phyloP scores from a whole-genome alignment of 768 basidiomycete genomes.

The Kockovaella imperatae region DNA sequence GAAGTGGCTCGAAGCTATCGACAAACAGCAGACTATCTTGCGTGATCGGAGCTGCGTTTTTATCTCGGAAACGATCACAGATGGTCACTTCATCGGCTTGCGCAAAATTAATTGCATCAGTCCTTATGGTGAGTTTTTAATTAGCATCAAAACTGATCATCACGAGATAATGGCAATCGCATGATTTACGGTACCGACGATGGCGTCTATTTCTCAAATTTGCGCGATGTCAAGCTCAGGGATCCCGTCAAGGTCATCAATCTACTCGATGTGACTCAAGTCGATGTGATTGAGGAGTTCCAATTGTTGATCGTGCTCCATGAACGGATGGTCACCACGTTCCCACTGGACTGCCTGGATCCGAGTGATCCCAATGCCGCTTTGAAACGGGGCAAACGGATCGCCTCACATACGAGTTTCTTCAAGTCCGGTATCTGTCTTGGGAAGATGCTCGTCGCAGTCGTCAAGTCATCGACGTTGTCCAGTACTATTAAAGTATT shows the following conservation, averaged over 20 bases:
- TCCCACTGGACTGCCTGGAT: constrained; percentile 86
- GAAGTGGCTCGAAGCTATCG: constrained; percentile 90
- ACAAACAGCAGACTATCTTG: constrained; percentile 78
- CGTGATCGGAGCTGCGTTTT: constrained; percentile 78
- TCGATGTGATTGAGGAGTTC: constrained; percentile 93
- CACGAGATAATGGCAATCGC: constrained; percentile 66
- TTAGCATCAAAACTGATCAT: not conserved
- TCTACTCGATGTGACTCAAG: constrained; percentile 80
- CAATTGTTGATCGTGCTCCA: constrained; percentile 96
- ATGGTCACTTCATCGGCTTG: constrained; percentile 74
- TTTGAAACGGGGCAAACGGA: constrained; percentile 84
- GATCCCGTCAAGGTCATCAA: constrained; percentile 79
- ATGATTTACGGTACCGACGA: constrained; percentile 97
- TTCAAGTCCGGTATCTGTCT: constrained; percentile 95
- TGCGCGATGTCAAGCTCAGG: constrained; percentile 65
- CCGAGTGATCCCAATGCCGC: constrained; percentile 83
- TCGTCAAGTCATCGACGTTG: constrained; percentile 89
- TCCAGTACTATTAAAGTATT: constrained; percentile 96
- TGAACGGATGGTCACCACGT: constrained; percentile 95
- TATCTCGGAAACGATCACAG: constrained; percentile 72
- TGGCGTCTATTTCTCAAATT: constrained; percentile 88
- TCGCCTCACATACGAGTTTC: constrained; percentile 92
- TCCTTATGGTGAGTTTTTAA: constrained; percentile 60
- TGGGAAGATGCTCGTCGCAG: constrained; percentile 83
- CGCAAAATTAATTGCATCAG: constrained; percentile 92